phyloP scores from a whole-genome alignment of 169 alveolate genomes.

The Eimeria necatrix region DNA sequence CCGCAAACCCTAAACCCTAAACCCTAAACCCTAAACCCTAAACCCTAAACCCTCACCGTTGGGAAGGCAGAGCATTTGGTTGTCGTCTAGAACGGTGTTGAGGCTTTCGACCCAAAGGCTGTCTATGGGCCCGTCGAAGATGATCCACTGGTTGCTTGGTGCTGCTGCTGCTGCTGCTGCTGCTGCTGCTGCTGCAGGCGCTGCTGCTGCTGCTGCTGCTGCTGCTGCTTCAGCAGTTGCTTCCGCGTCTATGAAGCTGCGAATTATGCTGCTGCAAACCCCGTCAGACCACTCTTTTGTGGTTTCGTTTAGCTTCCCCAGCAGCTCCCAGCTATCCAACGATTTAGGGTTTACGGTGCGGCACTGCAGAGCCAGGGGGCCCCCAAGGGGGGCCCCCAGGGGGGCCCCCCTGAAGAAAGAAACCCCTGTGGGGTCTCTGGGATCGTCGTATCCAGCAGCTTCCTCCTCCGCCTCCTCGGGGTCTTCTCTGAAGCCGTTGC shows the following conservation, averaged over 20 bases:
- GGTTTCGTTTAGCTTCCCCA: slow-evolving; percentile 95
- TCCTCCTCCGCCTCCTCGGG: slow-evolving; percentile 89
- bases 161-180: too few relatives aligned
- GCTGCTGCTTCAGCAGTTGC: background rate
- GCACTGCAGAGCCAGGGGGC: slow-evolving; percentile 87
- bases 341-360: slow-evolving; percentile 97
- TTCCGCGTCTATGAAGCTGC: slow-evolving; percentile 89
- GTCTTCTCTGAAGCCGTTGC: background rate
- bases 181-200: too few relatives aligned
- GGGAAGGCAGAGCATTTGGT: slow-evolving; percentile 96
- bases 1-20: slow-evolving; percentile 51
- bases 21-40: background rate
- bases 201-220: too few relatives aligned
- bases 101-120: slow-evolving; percentile 98
- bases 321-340: slow-evolving; percentile 96
- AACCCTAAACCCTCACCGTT: slow-evolving; percentile 82
- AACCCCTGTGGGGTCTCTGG: too few relatives aligned
- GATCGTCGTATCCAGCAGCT: slow-evolving; percentile 94
- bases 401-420: too few relatives aligned
- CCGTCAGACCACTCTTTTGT: slow-evolving; percentile 98
- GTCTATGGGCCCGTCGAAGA: slow-evolving; percentile 98
- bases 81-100: slow-evolving; percentile 98
- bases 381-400: too few relatives aligned
- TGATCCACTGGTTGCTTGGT: slow-evolving; percentile 91
- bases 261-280: slow-evolving; percentile 94